Conservation (phyloP, 345 rosid species). For the Linum tenue region DNA sequence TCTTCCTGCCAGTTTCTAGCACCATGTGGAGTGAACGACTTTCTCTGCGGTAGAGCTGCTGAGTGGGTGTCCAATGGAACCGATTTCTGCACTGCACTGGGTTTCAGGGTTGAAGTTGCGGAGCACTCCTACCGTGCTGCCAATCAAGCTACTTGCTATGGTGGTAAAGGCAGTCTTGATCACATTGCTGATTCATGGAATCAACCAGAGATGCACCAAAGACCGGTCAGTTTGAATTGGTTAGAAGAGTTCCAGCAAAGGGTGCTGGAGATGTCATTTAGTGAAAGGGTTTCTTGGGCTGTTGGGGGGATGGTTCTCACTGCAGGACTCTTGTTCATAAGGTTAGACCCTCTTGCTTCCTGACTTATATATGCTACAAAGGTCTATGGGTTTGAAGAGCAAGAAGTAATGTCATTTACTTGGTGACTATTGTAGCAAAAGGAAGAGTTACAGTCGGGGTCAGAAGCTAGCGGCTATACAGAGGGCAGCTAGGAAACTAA, state of each 20-base stretch:
- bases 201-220: conserved; percentile 28
- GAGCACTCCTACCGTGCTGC: conserved; percentile 18
- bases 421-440: conserved; percentile 33
- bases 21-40: conserved; percentile 73
- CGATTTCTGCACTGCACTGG: conserved; percentile 71
- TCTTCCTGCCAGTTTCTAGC: conserved; percentile 40
- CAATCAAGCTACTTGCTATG: conserved; percentile 60
- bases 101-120: conserved; percentile 48
- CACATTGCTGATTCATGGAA: conserved; percentile 74
- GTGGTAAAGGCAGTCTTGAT: conserved; percentile 73
- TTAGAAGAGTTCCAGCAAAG: conserved; percentile 40
- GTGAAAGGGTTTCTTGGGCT: conserved; percentile 60
- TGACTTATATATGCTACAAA: background rate
- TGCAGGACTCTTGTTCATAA: conserved; percentile 53
- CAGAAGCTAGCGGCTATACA: conserved; percentile 48
- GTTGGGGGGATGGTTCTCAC: conserved; percentile 76
- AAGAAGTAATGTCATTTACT: background rate
- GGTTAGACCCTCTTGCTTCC: conserved; percentile 28
- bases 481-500: conserved; percentile 46
- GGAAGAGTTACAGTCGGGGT: conserved; percentile 41
- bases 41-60: conserved; percentile 73
- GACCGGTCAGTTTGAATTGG: conserved; percentile 16
- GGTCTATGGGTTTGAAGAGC: background rate
- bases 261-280: conserved; percentile 38
- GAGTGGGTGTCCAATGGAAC: conserved; percentile 83